A percentile compares a stretch with the other conserved stretches of the same genome.
Evolutionary conservation across 129 eudicot species (phyloP).

Genomic region (Daucus carota): DH1_v3.0 NC_030383.2:7623501-7624000

Average conservation of each 20-base stretch:
- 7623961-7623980: neutral
- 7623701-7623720: neutral
- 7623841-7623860: conserved; percentile 19
- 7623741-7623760: conserved; percentile 81
- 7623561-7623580: neutral
- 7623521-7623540: conserved; percentile 90
- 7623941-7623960: neutral
- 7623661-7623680: neutral
- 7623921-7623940: neutral
- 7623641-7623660: neutral
- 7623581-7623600: neutral
- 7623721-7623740: conserved; percentile 5
- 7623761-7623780: conserved; percentile 68
- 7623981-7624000: neutral
- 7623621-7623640: neutral
- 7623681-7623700: neutral
- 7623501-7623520: conserved; percentile 78
- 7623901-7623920: neutral
- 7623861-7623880: conserved; percentile 1
- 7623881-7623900: neutral
- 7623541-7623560: conserved; percentile 9
- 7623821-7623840: conserved; percentile 92
- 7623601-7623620: neutral
- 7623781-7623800: conserved; percentile 85
- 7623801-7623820: conserved; percentile 76